Evolutionary conservation across 441 rosid species (phyloP).

Genomic region (Omphalea diandra): DNA sequence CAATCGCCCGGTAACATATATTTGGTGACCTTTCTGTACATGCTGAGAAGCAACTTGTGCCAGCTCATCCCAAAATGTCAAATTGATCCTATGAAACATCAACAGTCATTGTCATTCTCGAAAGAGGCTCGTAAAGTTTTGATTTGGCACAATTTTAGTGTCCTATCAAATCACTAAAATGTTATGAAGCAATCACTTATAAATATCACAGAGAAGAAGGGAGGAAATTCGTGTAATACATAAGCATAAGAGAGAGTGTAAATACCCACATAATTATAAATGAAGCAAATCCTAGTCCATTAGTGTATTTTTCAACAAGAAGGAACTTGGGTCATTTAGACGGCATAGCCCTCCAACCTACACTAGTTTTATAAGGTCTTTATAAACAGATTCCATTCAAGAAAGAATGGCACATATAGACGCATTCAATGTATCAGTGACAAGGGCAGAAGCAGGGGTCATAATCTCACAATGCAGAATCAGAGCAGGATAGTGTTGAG

Average conservation of each 20-base stretch:
- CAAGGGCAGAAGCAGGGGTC: neutral
- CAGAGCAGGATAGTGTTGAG: neutral
- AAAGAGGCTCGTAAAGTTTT: neutral
- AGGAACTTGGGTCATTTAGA: neutral
- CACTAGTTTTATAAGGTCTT: neutral
- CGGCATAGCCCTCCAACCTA: neutral
- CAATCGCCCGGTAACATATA: constrained; percentile 59
- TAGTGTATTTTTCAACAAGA: too few species aligned
- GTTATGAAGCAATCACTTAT: neutral
- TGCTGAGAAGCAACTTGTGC: constrained; percentile 53
- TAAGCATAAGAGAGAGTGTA: neutral
- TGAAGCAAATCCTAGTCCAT: neutral
- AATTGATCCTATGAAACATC: constrained; percentile 43
- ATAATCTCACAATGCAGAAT: neutral
- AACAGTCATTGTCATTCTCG: constrained; percentile 5
- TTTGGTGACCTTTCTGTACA: constrained; percentile 59
- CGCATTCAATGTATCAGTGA: neutral
- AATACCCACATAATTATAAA: neutral
- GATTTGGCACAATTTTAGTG: neutral
- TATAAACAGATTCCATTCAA: neutral
- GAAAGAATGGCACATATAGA: neutral
- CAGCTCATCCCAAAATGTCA: constrained; percentile 69
- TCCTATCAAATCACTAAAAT: neutral
- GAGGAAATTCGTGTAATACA: neutral
- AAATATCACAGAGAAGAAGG: neutral